Evolutionary conservation across 495 filamentous ascomycete genomes (phyloP), one percentile per base, ranked within the genome.

Genomic region (Penicillium samsonianum): DNA sequence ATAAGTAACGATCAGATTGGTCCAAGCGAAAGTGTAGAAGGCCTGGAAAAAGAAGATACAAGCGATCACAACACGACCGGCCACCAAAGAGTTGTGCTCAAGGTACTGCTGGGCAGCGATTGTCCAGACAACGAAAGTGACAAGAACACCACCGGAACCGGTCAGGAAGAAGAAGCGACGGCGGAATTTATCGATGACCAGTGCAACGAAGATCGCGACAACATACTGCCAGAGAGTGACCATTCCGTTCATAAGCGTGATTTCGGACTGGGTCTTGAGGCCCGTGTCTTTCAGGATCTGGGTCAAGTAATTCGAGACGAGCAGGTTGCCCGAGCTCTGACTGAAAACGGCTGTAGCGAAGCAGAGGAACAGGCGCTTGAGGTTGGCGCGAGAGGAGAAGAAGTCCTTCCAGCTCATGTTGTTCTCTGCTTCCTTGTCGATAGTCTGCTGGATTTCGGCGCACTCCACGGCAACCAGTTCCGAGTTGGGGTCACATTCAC

Each of bases 251-350:
- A 68, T 20, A 19, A 65, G 63, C 1, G 79, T 80, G 63, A 76
- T 77, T 53, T 73, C 69, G 45, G 76, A 79, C 9, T 74, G 58
- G 50, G 77, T 70, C 7, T 54, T 74, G 50, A 85, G 65, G 40
- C 85, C 84, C 51, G 82, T 82, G n/a, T 73, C 75, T 43, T 81
- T 73, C 65, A 85, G 79, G 41, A 87, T 75, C 48, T 71, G 67
- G 47, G 64, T 73, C 30, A 82, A 64, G 59, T 85, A 87, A 73
- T 86, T 85, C 44, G 81, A 84, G 65, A 87, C 80, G 31, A 88
- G 78, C 53, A 80, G 80, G 62, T 87, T 87, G 28, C 85, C 85
- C 43, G 80, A 82, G 80, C 83, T 87, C 71, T 88, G 85, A 14
- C 80, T 84, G 60, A 84, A 79, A 30, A 87, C 81, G 57, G 84